A percentile compares a stretch with the other conserved stretches of the same genome.
Evolutionary conservation across 768 basidiomycete species (phyloP).

Genomic region (Suillus subluteus): DNA sequence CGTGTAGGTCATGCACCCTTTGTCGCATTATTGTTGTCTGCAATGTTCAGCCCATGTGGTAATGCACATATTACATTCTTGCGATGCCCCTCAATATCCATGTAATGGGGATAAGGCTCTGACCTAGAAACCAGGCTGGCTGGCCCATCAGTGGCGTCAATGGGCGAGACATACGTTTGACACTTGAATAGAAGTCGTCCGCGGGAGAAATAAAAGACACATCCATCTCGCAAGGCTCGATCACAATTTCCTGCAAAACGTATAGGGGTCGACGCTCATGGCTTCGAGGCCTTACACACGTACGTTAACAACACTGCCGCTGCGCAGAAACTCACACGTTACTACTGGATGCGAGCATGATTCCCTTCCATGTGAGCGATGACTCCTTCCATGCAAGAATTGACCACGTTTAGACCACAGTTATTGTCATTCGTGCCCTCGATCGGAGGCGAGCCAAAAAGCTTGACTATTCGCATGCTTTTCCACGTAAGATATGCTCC

Average conservation of each 20-base stretch:
- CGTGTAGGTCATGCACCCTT: neutral
- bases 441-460: conserved; percentile 3
- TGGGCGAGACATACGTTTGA: neutral
- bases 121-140: neutral
- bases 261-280: neutral
- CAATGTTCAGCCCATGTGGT: neutral
- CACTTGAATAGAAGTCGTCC: neutral
- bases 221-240: conserved; percentile 5
- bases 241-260: neutral
- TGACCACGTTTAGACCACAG: neutral
- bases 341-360: neutral
- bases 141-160: neutral
- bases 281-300: neutral
- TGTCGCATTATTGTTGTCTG: neutral
- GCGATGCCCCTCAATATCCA: neutral
- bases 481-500: conserved; percentile 6
- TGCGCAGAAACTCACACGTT: neutral
- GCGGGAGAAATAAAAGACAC: neutral
- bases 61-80: neutral
- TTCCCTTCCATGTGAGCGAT: neutral
- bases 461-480: conserved; percentile 2
- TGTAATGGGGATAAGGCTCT: neutral
- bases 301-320: conserved; percentile 7
- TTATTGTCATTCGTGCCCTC: neutral
- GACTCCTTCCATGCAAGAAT: neutral